A percentile compares a stretch with the other conserved stretches of the same genome.
These are phyloP conservation scores for Schizochytrium sp. DNA, from an alignment of 108 stramenopile species.

Conservation along the genomic window DNA sequence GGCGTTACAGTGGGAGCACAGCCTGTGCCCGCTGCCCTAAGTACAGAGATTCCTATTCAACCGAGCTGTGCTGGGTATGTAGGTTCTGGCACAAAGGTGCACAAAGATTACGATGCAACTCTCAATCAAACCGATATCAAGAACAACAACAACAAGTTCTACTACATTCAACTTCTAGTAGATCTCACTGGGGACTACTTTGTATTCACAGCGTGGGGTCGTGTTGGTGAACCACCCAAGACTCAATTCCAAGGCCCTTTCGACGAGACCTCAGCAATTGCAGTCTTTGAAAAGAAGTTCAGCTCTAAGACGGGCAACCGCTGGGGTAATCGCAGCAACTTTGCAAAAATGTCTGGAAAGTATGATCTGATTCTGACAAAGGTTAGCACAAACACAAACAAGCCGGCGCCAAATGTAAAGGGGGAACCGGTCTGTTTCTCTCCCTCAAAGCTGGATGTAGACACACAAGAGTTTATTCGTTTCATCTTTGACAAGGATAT, in stretches of 20 bases:
- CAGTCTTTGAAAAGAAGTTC: slow-evolving; percentile 71
- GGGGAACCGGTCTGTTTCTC: slow-evolving; percentile 40
- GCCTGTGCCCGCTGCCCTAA: too few relatives aligned
- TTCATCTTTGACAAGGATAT: slow-evolving; percentile 75
- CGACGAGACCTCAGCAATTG: slow-evolving; percentile 42
- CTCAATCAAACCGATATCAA: slow-evolving; percentile 77
- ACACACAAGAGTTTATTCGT: slow-evolving; percentile 71
- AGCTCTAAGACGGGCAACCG: slow-evolving; percentile 71
- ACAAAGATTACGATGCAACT: slow-evolving; percentile 63
- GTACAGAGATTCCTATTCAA: neutral
- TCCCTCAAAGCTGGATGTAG: slow-evolving; percentile 68
- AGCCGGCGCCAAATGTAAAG: slow-evolving; percentile 24
- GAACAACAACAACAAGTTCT: slow-evolving; percentile 77
- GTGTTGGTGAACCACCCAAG: slow-evolving; percentile 69
- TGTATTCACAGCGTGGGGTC: slow-evolving; percentile 71
- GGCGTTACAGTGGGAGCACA: too few relatives aligned
- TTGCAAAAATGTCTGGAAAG: slow-evolving; percentile 68
- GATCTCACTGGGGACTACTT: neutral
- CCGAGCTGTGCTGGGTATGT: neutral
- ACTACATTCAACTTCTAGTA: slow-evolving; percentile 64
- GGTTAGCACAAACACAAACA: slow-evolving; percentile 62
- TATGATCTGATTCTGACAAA: slow-evolving; percentile 74
- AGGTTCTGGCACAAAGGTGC: slow-evolving; percentile 60
- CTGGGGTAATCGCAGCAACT: slow-evolving; percentile 64
- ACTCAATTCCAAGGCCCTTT: slow-evolving; percentile 59